Evolutionary conservation across 306 rosid genomes (phyloP).

Genomic region (Prinsepia uniflora): DNA sequence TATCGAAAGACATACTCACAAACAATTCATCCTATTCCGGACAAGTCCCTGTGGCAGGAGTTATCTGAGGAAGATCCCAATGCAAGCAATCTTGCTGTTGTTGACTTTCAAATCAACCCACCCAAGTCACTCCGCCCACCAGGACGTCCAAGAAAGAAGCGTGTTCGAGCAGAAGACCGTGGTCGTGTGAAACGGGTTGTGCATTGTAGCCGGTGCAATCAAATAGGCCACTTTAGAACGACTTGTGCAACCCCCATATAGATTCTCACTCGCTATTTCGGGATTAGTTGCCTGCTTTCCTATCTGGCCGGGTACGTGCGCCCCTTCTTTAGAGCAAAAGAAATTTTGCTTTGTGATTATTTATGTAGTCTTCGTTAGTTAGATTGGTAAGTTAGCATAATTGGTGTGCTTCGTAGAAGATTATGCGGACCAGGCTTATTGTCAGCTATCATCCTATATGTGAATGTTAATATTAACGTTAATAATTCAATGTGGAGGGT

Average conservation of each 20-base stretch:
- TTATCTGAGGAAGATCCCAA: conserved; percentile 49
- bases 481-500: conserved; percentile 20
- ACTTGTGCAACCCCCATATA: conserved; percentile 88
- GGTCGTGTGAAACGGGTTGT: conserved; percentile 83
- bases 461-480: conserved; percentile 21
- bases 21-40: conserved; percentile 87
- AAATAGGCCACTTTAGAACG: conserved; percentile 84
- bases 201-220: conserved; percentile 93
- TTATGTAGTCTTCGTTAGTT: conserved; percentile 33
- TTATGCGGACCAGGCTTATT: conserved; percentile 34
- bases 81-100: conserved; percentile 34
- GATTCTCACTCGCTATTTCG: neutral
- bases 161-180: conserved; percentile 83
- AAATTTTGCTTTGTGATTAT: conserved; percentile 28
- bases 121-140: conserved; percentile 86
- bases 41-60: conserved; percentile 78
- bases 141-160: conserved; percentile 75
- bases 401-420: conserved; percentile 23
- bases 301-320: conserved; percentile 2
- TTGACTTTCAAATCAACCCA: conserved; percentile 52
- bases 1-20: conserved; percentile 83
- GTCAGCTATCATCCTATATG: conserved; percentile 17
- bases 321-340: conserved; percentile 21
- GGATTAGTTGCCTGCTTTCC: conserved; percentile 1
- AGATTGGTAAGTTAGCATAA: conserved; percentile 27